A percentile compares a stretch with the other conserved stretches of the same genome.
Conservation (phyloP, 495 filamentous ascomycete genomes). For the Penicillium taxi region DNA sequence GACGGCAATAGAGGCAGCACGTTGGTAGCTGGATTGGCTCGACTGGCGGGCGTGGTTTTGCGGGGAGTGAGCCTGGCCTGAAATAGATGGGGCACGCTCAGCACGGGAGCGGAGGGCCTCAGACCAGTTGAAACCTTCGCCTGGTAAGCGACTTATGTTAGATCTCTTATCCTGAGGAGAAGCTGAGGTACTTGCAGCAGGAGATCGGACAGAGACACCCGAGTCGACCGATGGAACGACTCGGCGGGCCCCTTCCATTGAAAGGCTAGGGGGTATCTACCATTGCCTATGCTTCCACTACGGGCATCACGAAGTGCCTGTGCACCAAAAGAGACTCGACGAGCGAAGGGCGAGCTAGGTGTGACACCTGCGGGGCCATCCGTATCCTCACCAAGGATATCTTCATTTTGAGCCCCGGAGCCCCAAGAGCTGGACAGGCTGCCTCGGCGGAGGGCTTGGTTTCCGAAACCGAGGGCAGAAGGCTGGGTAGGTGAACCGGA, state of each 20-base stretch:
- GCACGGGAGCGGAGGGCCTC: slow-evolving; percentile 86
- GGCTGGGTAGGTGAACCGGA: slow-evolving; percentile 65
- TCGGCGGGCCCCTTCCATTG: slow-evolving; percentile 18
- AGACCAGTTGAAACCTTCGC: slow-evolving; percentile 91
- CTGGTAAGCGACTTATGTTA: slow-evolving; percentile 52
- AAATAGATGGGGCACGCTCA: slow-evolving; percentile 65
- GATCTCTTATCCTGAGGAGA: slow-evolving; percentile 36
- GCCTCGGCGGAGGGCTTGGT: slow-evolving; percentile 50
- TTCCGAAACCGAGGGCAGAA: slow-evolving; percentile 48
- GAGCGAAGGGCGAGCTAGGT: slow-evolving; percentile 66
- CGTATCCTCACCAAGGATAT: slow-evolving; percentile 78
- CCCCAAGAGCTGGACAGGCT: slow-evolving; percentile 67
- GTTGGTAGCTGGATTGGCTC: slow-evolving; percentile 36
- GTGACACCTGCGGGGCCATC: slow-evolving; percentile 45
- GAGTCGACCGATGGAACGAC: slow-evolving; percentile 18
- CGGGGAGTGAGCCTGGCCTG: slow-evolving; percentile 37
- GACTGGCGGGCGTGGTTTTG: slow-evolving; percentile 19
- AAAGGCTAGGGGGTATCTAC: slow-evolving; percentile 34
- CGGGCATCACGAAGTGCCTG: slow-evolving; percentile 69
- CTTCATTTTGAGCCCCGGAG: slow-evolving; percentile 71
- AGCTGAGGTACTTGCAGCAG: slow-evolving; percentile 34
- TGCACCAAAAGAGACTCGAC: slow-evolving; percentile 87
- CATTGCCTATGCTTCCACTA: slow-evolving; percentile 39
- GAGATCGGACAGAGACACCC: slow-evolving; percentile 20
- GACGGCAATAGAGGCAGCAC: slow-evolving; percentile 56